phyloP scores from a whole-genome alignment of 768 basidiomycete species.

The Mycena latifolia region DNA sequence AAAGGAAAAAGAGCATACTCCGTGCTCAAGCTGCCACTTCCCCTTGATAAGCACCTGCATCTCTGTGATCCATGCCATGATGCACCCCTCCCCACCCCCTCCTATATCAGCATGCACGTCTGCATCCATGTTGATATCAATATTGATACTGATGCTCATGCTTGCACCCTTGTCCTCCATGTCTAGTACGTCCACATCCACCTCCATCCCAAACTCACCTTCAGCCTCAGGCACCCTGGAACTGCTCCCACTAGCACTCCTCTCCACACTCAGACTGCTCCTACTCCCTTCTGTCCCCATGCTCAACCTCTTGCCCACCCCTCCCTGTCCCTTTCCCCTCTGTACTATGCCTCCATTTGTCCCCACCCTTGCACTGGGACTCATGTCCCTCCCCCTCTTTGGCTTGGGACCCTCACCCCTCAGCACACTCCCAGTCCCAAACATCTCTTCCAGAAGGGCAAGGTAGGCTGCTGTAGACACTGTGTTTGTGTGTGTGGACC shows the following conservation, averaged over 20 bases:
- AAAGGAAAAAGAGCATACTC: slow-evolving; percentile 10
- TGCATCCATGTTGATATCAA: too few species aligned
- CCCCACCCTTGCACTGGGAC: not conserved
- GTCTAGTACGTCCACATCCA: slow-evolving; percentile 17
- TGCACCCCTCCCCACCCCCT: too few species aligned
- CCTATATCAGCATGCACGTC: too few species aligned
- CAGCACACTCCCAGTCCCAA: slow-evolving; percentile 29
- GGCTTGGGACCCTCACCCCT: slow-evolving; percentile 30
- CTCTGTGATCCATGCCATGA: slow-evolving; percentile 31
- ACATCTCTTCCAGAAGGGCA: slow-evolving; percentile 20
- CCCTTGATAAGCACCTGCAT: slow-evolving; percentile 24
- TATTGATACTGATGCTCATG: too few species aligned
- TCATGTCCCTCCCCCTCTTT: too few species aligned
- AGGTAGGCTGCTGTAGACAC: slow-evolving; percentile 20
- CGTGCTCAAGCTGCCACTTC: slow-evolving; percentile 13
- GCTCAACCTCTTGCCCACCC: too few species aligned
- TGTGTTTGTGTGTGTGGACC: too few species aligned
- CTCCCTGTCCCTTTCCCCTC: too few species aligned
- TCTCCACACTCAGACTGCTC: not conserved
- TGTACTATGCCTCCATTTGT: too few species aligned
- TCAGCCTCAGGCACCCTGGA: too few species aligned
- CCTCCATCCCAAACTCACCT: too few species aligned
- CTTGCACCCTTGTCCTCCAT: not conserved
- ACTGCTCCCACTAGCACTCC: too few species aligned
- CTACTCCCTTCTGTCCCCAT: slow-evolving; percentile 1